Percentiles rank a stretch among this genome's conserved stretches.
These are phyloP conservation scores for Amanita subjunquillea DNA, from an alignment of 768 basidiomycete species.

Conservation along the genomic window DNA sequence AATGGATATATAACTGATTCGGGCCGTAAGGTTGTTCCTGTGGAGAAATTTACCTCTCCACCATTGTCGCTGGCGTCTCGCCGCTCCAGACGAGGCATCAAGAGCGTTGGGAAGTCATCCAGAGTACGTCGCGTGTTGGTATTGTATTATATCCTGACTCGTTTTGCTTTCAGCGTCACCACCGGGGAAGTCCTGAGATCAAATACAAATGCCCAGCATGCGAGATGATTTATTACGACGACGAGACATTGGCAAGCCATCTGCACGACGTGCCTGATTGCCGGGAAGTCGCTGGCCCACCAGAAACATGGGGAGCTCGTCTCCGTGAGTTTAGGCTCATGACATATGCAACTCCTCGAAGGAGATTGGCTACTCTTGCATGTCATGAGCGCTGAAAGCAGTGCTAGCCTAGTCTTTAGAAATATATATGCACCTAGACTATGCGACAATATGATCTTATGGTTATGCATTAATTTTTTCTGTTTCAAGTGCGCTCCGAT, in stretches of 20 bases:
- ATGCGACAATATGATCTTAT: not conserved
- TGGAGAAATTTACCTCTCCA: not conserved
- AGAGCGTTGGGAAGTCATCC: not conserved
- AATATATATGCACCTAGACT: not conserved
- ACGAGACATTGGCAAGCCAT: not conserved
- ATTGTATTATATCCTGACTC: not conserved
- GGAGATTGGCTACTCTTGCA: not conserved
- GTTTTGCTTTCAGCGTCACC: not conserved
- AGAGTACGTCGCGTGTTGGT: not conserved
- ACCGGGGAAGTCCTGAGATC: not conserved
- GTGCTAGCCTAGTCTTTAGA: not conserved
- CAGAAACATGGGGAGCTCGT: not conserved
- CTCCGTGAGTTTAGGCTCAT: not conserved
- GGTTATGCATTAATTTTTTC: not conserved
- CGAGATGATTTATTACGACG: not conserved
- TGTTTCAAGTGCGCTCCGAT: not conserved
- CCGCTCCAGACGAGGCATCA: not conserved
- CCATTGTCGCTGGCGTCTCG: not conserved
- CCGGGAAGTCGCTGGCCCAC: not conserved
- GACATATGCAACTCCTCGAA: not conserved
- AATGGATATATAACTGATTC: not conserved
- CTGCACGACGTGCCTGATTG: not conserved
- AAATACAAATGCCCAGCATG: not conserved
- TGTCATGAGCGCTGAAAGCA: not conserved
- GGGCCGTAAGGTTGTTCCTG: not conserved